Conservation (phyloP, 768 basidiomycete genomes). For the Lentinula raphanica region DNA sequence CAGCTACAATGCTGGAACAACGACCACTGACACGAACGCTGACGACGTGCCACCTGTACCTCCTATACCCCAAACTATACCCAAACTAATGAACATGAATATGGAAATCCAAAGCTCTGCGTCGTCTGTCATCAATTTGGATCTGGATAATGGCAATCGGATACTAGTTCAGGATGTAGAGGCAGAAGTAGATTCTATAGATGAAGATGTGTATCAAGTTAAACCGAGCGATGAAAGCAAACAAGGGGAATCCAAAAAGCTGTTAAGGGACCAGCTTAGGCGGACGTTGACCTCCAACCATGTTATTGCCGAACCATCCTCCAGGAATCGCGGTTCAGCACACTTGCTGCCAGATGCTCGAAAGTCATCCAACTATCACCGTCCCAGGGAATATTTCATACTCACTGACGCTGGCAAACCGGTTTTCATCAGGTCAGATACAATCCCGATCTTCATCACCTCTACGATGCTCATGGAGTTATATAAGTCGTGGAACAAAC, state of each 20-base stretch:
- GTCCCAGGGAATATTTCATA: slow-evolving; percentile 80
- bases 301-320: slow-evolving; percentile 35
- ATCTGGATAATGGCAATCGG: slow-evolving; percentile 35
- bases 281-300: slow-evolving; percentile 47
- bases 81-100: not conserved
- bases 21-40: slow-evolving; percentile 21
- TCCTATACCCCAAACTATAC: slow-evolving; percentile 18
- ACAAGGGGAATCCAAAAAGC: slow-evolving; percentile 59
- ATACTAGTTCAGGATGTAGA: slow-evolving; percentile 71
- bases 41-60: slow-evolving; percentile 24
- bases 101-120: slow-evolving; percentile 51
- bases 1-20: slow-evolving; percentile 35
- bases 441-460: slow-evolving; percentile 6
- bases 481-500: slow-evolving; percentile 42
- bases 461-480: not conserved
- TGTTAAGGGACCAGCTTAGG: slow-evolving; percentile 65
- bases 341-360: not conserved
- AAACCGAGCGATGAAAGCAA: slow-evolving; percentile 37
- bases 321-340: not conserved
- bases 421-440: slow-evolving; percentile 78
- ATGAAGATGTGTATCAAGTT: slow-evolving; percentile 47
- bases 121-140: slow-evolving; percentile 66
- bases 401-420: slow-evolving; percentile 96
- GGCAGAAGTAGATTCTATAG: slow-evolving; percentile 49
- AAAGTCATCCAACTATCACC: slow-evolving; percentile 21